Percentiles rank a stretch among this genome's conserved stretches.
Evolutionary conservation across 805 yeast species (phyloP).

Genomic region (Saturnispora diversa): DNA sequence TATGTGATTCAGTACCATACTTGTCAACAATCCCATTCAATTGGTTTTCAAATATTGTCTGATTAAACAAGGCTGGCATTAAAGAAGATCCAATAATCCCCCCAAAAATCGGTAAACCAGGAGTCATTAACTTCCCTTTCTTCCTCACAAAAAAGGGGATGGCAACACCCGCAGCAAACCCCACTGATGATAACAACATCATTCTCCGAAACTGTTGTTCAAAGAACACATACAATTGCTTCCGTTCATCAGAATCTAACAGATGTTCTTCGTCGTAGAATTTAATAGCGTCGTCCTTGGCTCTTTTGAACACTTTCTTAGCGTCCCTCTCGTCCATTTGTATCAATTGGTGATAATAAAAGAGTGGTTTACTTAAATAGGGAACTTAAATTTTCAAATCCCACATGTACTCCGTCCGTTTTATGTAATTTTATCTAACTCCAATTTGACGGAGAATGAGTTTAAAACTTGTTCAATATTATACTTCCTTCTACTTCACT

Average conservation of each 20-base stretch:
- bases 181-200: slow-evolving; percentile 32
- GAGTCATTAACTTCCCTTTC: slow-evolving; percentile 32
- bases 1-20: slow-evolving; percentile 21
- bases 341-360: neutral
- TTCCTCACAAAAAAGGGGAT: slow-evolving; percentile 35
- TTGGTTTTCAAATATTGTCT: slow-evolving; percentile 27
- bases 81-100: slow-evolving; percentile 35
- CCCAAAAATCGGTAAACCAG: slow-evolving; percentile 34
- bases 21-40: slow-evolving; percentile 24
- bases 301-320: slow-evolving; percentile 22
- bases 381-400: no score
- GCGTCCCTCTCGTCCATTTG: slow-evolving; percentile 7
- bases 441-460: no score
- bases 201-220: slow-evolving; percentile 30
- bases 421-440: no score
- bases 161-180: slow-evolving; percentile 35
- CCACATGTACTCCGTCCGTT: no score
- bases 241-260: slow-evolving; percentile 36
- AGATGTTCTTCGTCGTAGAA: slow-evolving; percentile 44
- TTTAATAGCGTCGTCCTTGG: slow-evolving; percentile 35
- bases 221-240: slow-evolving; percentile 33
- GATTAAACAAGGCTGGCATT: slow-evolving; percentile 25
- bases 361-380: no score
- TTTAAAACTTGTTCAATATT: no score
- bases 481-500: no score